Percentiles rank a stretch among this genome's conserved stretches.
Evolutionary conservation across 139 green algal species (phyloP).

Genomic region (Tetradesmus obliquus): DNA sequence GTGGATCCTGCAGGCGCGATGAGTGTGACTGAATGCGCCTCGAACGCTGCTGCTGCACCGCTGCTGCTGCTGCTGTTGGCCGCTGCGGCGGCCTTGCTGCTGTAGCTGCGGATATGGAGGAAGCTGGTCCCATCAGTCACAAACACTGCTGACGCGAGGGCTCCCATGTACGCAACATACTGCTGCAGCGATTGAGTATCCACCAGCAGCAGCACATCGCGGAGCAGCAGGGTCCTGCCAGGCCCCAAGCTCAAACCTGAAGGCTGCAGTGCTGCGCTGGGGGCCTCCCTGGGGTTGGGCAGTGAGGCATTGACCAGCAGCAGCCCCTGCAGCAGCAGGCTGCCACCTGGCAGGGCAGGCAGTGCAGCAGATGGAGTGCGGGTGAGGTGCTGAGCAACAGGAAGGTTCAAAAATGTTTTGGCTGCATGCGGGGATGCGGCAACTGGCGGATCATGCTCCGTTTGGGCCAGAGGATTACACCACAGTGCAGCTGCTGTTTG

Average conservation of each 20-base stretch:
- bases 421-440: too few species aligned
- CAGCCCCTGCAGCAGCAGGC: background rate
- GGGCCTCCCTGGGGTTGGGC: background rate
- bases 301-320: constrained; percentile 3
- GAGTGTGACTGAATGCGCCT: background rate
- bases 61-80: too few species aligned
- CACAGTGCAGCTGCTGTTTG: background rate
- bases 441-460: too few species aligned
- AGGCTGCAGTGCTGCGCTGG: background rate
- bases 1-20: background rate
- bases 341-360: background rate
- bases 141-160: background rate
- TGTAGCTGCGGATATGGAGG: constrained; percentile 1
- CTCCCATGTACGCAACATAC: background rate
- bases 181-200: background rate
- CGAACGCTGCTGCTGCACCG: background rate
- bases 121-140: constrained; percentile 9
- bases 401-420: too few species aligned
- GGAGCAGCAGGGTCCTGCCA: background rate
- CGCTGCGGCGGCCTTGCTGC: too few species aligned
- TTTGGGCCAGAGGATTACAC: too few species aligned
- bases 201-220: background rate
- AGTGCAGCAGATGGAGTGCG: too few species aligned
- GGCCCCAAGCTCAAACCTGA: background rate
- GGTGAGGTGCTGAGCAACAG: background rate